Evolutionary conservation across 176 grass and related monocot species (phyloP).

Genomic region (Triticum dicoccoides): DNA sequence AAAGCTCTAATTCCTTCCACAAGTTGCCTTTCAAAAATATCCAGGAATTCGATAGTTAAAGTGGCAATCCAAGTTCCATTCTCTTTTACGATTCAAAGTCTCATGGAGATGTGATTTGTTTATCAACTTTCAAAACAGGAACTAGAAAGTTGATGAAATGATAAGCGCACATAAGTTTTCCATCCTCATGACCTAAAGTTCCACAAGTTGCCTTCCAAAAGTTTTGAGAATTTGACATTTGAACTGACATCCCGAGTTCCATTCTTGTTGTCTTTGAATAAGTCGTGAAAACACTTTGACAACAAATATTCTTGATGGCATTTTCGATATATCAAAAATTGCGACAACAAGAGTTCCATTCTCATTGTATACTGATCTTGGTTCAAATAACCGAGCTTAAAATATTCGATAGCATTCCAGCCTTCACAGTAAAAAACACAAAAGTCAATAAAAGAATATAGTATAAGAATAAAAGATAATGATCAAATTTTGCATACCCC

Average conservation of each 20-base stretch:
- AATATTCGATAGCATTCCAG: neutral
- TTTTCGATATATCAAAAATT: neutral
- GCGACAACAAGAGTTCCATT: neutral
- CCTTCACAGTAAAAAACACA: conserved; percentile 9
- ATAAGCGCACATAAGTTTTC: neutral
- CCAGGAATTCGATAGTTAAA: no score
- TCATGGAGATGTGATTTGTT: neutral
- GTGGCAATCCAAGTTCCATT: no score
- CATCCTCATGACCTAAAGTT: neutral
- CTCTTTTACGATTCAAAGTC: no score
- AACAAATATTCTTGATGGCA: neutral
- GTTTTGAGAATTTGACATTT: neutral
- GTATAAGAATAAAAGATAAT: neutral
- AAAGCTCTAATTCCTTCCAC: no score
- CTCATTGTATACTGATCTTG: neutral
- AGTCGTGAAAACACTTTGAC: neutral
- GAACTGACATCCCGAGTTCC: neutral
- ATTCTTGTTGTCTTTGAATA: neutral
- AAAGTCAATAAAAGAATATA: neutral
- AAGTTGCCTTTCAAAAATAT: no score
- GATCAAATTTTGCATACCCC: neutral
- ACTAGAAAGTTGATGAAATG: neutral
- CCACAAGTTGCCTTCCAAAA: neutral
- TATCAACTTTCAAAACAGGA: neutral
- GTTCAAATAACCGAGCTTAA: conserved; percentile 12